Base-by-base conservation (phyloP, 805 yeast genomes). In the Cyberlindnera galapagoensis region DNA sequence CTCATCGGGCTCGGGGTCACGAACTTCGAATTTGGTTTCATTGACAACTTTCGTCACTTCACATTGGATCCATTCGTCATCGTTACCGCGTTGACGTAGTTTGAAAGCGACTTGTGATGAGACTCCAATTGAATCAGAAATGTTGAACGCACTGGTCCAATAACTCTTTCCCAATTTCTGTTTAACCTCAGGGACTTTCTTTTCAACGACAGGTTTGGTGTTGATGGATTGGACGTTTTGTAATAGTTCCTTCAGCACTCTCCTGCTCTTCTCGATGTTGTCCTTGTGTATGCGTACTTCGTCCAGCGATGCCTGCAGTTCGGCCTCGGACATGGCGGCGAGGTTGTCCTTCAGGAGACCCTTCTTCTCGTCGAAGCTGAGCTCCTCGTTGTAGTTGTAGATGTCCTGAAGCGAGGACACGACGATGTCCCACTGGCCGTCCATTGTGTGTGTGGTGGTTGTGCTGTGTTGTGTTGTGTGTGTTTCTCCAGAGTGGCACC, bases 1-100 rank as follows among this genome's bases (percentile, higher is more conserved):
- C 49, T 90, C 97, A 51, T 92, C 98, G 0, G 98, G 97, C 50
- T 92, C 98, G 0, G 97, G 96, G 56, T 92, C 98, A 46, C 85
- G 75, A n/a, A 92, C 88, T 57, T 92, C 97, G 53, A 80, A 87
- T 50, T 52, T 60, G 2, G 65, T 62, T 43, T 85, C 95, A 1
- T 74, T 74, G n/a, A 76, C 58, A 4, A 90, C 76, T 44, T 74
- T 76, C 18, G 79, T 71, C 11, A 92, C 94, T 49, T 82, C 86
- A 61, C 98, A 92, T 54, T 85, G 95, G 46, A 92, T 86, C 98
- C 98, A 92, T 52, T 90, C 97, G 10, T 73, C 72, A 30, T 80
- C 88, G n/a, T 74, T 67, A 28, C 78, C 80, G 24, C 80, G 67
- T 46, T 73, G 77, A 38, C 69, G 69, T 16, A 87, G 70, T 52